Base-by-base conservation (phyloP, 768 basidiomycete species). In the Basidioascus undulatus region DNA sequence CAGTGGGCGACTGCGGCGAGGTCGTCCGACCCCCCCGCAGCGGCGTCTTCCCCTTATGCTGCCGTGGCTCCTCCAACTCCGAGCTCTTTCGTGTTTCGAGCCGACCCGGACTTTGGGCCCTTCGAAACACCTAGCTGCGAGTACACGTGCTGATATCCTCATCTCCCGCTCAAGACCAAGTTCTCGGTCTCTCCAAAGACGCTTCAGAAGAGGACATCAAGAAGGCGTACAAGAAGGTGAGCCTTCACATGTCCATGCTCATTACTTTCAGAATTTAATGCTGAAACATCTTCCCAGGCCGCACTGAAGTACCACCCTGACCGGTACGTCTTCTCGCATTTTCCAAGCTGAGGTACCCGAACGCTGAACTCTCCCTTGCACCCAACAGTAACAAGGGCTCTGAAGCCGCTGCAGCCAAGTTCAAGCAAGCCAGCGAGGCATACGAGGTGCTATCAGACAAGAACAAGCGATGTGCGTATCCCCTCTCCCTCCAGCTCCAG, bases 291-390 rank as follows among this genome's bases (percentile, higher is more conserved):
- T 23, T 49, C 39, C 3, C 42, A 25, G 35, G 49, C 69, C 77
- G 82, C 84, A 35, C 57, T 92, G 57, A 84, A 81, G 70, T 81
- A 80, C 75, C 89, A 96, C 58, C 87, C 87, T 28, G 86, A 92
- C 56, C 69, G 86, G 30, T n/a, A n/a, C n/a, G n/a, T n/a, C n/a
- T n/a, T n/a, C n/a, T n/a, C n/a, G n/a, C n/a, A n/a, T n/a, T n/a
- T n/a, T n/a, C n/a, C n/a, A n/a, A n/a, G n/a, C n/a, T n/a, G n/a
- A n/a, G n/a, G n/a, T n/a, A n/a, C n/a, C n/a, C n/a, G n/a, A n/a
- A n/a, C n/a, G n/a, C n/a, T n/a, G n/a, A n/a, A n/a, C n/a, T n/a
- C n/a, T n/a, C n/a, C n/a, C n/a, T n/a, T n/a, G n/a, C n/a, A n/a
- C n/a, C n/a, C n/a, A 89, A 92, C 53, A 61, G 62, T 7, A 56